These are phyloP conservation scores for Tardiomyces blankii DNA, from an alignment of 1,139 yeast genomes.

Conservation along the genomic window DNA sequence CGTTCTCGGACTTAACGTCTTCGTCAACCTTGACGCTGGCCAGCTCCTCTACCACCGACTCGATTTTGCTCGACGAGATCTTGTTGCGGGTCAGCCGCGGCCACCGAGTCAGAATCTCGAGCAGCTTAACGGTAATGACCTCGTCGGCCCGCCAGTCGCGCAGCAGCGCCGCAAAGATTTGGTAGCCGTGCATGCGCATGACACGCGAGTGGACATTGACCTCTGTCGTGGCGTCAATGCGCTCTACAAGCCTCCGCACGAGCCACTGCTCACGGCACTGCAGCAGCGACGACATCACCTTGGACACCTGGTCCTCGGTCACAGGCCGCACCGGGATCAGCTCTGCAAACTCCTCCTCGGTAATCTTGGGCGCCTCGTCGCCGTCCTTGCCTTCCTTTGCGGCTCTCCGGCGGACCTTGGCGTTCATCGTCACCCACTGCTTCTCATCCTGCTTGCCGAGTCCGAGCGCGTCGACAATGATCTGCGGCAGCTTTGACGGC, in stretches of 20 bases:
- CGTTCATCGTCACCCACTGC: constrained; percentile 25
- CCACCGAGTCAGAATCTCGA: constrained; percentile 56
- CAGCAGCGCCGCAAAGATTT: constrained; percentile 56
- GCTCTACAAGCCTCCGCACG: constrained; percentile 51
- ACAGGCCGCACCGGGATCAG: constrained; percentile 47
- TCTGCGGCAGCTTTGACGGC: constrained; percentile 71
- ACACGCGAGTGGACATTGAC: constrained; percentile 46
- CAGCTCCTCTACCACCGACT: constrained; percentile 45
- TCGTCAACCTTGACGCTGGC: constrained; percentile 19
- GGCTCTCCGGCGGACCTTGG: constrained; percentile 48
- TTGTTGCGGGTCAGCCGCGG: constrained; percentile 77
- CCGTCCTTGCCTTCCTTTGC: constrained; percentile 32
- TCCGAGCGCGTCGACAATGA: constrained; percentile 77
- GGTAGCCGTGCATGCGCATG: constrained; percentile 79
- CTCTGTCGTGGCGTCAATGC: constrained; percentile 51
- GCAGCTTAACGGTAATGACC: constrained; percentile 30
- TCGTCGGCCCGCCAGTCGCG: constrained; percentile 32
- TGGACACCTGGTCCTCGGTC: constrained; percentile 43
- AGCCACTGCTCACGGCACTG: constrained; percentile 66
- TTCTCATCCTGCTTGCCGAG: constrained; percentile 44
- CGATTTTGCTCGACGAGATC: constrained; percentile 70
- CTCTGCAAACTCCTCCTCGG: constrained; percentile 48
- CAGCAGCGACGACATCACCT: constrained; percentile 72
- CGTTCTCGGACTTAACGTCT: neutral
- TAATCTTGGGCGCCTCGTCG: constrained; percentile 31